These are phyloP conservation scores for Amyloporia xantha DNA, from an alignment of 768 basidiomycete species.

Conservation along the genomic window DNA sequence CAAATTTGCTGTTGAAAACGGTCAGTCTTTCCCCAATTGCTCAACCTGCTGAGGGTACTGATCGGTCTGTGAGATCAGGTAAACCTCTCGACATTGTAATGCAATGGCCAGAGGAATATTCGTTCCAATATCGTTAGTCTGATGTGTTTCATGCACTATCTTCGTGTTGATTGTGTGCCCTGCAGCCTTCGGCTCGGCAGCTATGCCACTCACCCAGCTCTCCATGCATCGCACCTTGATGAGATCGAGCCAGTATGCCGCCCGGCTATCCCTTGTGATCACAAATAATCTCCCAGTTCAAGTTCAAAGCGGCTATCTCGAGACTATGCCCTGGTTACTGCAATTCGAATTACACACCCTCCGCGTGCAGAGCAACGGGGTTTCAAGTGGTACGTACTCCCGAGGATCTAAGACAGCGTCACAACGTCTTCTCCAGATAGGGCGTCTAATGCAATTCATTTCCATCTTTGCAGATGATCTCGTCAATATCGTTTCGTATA, in stretches of 20 bases:
- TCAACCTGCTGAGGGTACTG: constrained; percentile 4
- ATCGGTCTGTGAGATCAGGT: constrained; percentile 27
- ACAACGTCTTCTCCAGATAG: background rate
- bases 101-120: constrained; percentile 42
- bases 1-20: constrained; percentile 40
- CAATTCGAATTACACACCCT: constrained; percentile 85
- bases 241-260: constrained; percentile 71
- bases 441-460: no score
- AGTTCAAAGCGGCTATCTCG: constrained; percentile 63
- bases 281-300: constrained; percentile 46
- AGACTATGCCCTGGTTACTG: constrained; percentile 91
- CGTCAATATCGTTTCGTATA: constrained; percentile 60
- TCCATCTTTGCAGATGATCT: constrained; percentile 44
- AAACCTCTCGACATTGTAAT: constrained; percentile 52
- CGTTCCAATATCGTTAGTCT: constrained; percentile 53
- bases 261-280: constrained; percentile 62
- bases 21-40: constrained; percentile 38
- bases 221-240: constrained; percentile 65
- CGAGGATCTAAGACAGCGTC: constrained; percentile 6
- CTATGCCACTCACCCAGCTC: constrained; percentile 41
- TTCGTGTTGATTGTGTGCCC: constrained; percentile 21
- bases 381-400: constrained; percentile 34
- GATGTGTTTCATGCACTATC: background rate
- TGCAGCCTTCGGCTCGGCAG: constrained; percentile 16
- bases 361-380: constrained; percentile 40